Conservation (phyloP, 352 stramenopile genomes). For the Phytophthora rubi region DNA sequence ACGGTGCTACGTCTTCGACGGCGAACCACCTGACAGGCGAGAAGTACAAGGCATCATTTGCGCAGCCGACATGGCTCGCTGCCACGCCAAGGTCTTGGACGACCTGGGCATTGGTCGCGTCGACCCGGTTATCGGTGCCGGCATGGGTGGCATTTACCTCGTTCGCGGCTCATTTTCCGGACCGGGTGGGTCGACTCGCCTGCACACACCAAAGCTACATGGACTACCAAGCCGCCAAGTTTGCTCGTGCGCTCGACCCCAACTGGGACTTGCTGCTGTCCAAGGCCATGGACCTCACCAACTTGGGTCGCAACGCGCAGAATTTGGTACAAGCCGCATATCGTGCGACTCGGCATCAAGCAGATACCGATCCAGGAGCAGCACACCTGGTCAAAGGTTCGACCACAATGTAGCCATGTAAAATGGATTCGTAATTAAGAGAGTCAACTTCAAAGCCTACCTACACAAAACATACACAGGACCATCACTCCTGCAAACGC, state of each 20-base stretch:
- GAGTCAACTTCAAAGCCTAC: no score
- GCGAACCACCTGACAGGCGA: conserved; percentile 59
- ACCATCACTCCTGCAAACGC: conserved; percentile 3
- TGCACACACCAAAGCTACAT: conserved; percentile 89
- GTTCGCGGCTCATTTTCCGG: conserved; percentile 77
- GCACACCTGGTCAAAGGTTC: conserved; percentile 55
- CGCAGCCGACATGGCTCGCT: conserved; percentile 82
- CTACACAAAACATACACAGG: background rate
- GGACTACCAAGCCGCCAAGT: conserved; percentile 86
- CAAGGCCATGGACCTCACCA: conserved; percentile 84
- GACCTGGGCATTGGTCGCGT: conserved; percentile 68
- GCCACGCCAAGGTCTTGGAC: conserved; percentile 74
- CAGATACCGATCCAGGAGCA: conserved; percentile 83
- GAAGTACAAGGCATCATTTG: conserved; percentile 67
- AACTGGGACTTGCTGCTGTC: conserved; percentile 88
- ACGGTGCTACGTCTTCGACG: conserved; percentile 69
- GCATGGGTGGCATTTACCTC: conserved; percentile 80
- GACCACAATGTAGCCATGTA: no score
- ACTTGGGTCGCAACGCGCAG: conserved; percentile 61
- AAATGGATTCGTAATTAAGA: no score
- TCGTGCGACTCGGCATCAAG: conserved; percentile 63
- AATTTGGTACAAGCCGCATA: conserved; percentile 78
- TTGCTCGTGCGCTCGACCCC: conserved; percentile 76
- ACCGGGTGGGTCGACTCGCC: conserved; percentile 66
- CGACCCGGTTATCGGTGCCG: conserved; percentile 80